Percentiles rank a stretch among this genome's conserved stretches.
phyloP scores from a whole-genome alignment of 805 yeast genomes.

The Candida sakaeoensis region DNA sequence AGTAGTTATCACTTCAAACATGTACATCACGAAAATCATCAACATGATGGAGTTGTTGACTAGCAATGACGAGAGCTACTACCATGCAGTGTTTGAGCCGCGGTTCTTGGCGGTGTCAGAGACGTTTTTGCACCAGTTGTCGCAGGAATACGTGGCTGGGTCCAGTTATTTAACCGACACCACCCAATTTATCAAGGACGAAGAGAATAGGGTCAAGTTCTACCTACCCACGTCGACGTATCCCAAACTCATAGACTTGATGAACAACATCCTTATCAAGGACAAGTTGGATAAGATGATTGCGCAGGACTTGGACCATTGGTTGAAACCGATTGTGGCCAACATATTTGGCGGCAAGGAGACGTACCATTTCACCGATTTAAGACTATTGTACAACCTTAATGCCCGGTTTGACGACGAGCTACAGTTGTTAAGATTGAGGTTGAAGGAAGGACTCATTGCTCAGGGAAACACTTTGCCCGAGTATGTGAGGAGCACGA shows the following conservation, averaged over 20 bases:
- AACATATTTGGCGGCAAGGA: constrained; percentile 12
- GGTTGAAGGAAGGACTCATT: constrained; percentile 45
- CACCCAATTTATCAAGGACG: constrained; percentile 55
- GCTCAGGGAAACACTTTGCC: constrained; percentile 9
- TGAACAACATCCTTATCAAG: constrained; percentile 58
- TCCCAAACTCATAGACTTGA: constrained; percentile 50
- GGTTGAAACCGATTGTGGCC: constrained; percentile 47
- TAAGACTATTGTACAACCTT: constrained; percentile 47
- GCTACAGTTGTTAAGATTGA: constrained; percentile 45
- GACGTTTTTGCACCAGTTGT: constrained; percentile 48
- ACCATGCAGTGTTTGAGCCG: constrained; percentile 65
- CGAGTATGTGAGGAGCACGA: constrained; percentile 9
- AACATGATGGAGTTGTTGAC: constrained; percentile 68
- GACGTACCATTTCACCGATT: constrained; percentile 30
- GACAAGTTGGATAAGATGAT: constrained; percentile 56
- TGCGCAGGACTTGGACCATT: constrained; percentile 54
- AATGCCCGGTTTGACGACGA: constrained; percentile 52
- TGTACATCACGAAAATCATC: constrained; percentile 56
- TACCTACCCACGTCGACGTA: constrained; percentile 53
- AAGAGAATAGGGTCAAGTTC: constrained; percentile 51
- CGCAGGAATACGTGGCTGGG: constrained; percentile 49
- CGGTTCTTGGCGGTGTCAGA: constrained; percentile 51
- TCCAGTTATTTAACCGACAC: constrained; percentile 51
- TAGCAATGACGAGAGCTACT: constrained; percentile 52
- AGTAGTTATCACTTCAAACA: constrained; percentile 48